Conservation (phyloP, 2,329 filamentous ascomycete genomes). For the Pyrenochaeta sp. region DNA sequence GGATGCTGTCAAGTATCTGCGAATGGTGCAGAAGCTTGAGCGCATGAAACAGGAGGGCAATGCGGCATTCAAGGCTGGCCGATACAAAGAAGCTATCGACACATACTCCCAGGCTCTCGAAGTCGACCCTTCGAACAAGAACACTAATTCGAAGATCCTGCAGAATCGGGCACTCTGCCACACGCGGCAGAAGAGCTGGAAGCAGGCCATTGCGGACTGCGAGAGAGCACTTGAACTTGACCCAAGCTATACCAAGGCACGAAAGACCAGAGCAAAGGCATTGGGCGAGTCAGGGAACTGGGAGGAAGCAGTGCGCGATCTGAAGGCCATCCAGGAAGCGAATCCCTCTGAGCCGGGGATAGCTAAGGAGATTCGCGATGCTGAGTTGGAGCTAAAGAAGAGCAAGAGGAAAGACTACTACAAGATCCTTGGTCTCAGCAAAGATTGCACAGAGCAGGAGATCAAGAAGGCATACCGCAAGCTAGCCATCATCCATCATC, state of each 20-base stretch:
- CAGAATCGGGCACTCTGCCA: constrained; percentile 92
- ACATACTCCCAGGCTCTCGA: constrained; percentile 84
- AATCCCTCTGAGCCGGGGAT: constrained; percentile 84
- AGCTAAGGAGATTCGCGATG: constrained; percentile 83
- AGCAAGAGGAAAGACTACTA: constrained; percentile 97
- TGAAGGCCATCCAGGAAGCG: constrained; percentile 83
- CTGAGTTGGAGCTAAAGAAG: constrained; percentile 97
- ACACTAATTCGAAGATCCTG: constrained; percentile 92
- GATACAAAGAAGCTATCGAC: constrained; percentile 81
- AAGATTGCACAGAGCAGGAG: constrained; percentile 81
- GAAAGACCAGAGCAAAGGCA: constrained; percentile 92
- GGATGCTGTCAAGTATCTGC: constrained; percentile 86
- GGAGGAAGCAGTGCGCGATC: constrained; percentile 89
- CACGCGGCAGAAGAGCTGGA: constrained; percentile 83
- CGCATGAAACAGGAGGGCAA: constrained; percentile 96
- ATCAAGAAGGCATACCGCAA: constrained; percentile 99
- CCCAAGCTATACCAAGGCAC: constrained; percentile 84
- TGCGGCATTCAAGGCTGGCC: constrained; percentile 83
- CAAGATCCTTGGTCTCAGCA: constrained; percentile 90
- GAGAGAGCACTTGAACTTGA: constrained; percentile 85
- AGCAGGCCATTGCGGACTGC: constrained; percentile 83
- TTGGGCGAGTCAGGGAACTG: constrained; percentile 85
- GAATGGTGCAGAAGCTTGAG: constrained; percentile 90
- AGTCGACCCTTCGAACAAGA: constrained; percentile 87
- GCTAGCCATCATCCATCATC: constrained; percentile 91